Evolutionary conservation across 768 basidiomycete genomes (phyloP).

Genomic region (Agaricus blazei): DNA sequence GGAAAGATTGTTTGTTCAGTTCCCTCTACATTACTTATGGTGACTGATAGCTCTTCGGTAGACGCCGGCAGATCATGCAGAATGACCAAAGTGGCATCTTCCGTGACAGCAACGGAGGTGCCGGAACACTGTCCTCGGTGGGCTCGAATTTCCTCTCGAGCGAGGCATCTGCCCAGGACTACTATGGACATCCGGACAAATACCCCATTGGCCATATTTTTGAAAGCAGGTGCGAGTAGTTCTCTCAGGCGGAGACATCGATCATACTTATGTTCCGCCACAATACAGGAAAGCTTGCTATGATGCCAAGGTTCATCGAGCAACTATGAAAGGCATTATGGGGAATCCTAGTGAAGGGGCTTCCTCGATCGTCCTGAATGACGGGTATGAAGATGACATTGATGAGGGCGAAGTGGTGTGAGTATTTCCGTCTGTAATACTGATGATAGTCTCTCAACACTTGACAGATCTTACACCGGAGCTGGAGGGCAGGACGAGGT

Average conservation of each 20-base stretch:
- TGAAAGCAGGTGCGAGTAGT: constrained; percentile 1
- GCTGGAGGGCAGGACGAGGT: constrained; percentile 22
- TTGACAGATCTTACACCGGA: constrained; percentile 33
- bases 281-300: constrained; percentile 21
- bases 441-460: background rate
- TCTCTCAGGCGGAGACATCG: too few species aligned
- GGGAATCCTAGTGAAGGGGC: constrained; percentile 26
- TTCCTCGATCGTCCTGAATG: constrained; percentile 35
- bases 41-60: background rate
- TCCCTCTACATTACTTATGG: background rate
- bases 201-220: background rate
- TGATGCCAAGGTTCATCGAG: constrained; percentile 23
- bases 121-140: background rate
- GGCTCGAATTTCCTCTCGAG: background rate
- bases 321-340: constrained; percentile 29
- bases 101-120: background rate
- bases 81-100: constrained; percentile 4
- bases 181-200: constrained; percentile 8
- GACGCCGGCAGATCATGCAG: constrained; percentile 6
- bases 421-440: constrained; percentile 11
- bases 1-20: constrained; percentile 5
- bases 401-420: constrained; percentile 36
- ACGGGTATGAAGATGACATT: constrained; percentile 35
- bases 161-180: constrained; percentile 2
- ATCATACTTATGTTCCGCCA: background rate